Conservation (phyloP, 2,329 filamentous ascomycete genomes). For the Aspergillus fumigatiaffinis region DNA sequence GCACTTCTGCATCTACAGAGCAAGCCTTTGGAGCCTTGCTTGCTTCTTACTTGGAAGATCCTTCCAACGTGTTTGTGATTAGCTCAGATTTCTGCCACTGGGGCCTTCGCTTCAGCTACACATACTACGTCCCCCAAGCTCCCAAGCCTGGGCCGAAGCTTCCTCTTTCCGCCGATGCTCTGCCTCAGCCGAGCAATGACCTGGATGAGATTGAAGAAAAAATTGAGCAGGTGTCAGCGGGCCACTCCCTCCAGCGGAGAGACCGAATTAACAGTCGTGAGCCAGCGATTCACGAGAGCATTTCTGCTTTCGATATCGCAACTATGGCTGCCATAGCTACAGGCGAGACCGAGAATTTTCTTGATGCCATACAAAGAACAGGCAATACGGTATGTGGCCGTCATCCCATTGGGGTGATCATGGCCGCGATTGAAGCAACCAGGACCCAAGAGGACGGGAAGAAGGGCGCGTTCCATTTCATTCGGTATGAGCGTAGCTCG, state of each 20-base stretch:
- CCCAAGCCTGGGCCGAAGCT: conserved; percentile 33
- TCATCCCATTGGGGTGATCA: conserved; percentile 88
- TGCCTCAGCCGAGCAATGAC: conserved; percentile 36
- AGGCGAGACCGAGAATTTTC: conserved; percentile 67
- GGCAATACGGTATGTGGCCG: conserved; percentile 91
- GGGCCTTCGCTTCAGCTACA: conserved; percentile 81
- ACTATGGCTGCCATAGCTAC: conserved; percentile 82
- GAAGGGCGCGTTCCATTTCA: conserved; percentile 65
- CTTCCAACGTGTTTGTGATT: conserved; percentile 74
- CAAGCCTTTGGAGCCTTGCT: conserved; percentile 65
- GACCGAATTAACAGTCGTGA: conserved; percentile 30
- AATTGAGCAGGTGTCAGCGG: conserved; percentile 26
- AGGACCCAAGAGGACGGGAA: conserved; percentile 37
- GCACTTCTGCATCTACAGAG: conserved; percentile 64
- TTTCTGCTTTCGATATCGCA: conserved; percentile 71
- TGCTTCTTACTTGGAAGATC: conserved; percentile 71
- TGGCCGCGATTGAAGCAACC: conserved; percentile 77
- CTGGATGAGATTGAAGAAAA: conserved; percentile 22
- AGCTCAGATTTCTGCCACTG: conserved; percentile 98
- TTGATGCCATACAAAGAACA: conserved; percentile 65
- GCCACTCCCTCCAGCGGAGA: conserved; percentile 25
- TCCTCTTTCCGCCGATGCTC: conserved; percentile 39
- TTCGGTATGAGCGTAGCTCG: conserved; percentile 83
- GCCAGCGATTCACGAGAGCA: conserved; percentile 74
- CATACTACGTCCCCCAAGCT: conserved; percentile 63